Evolutionary conservation across 2,329 filamentous ascomycete genomes (phyloP).

Genomic region (Fusarium sp.): DNA sequence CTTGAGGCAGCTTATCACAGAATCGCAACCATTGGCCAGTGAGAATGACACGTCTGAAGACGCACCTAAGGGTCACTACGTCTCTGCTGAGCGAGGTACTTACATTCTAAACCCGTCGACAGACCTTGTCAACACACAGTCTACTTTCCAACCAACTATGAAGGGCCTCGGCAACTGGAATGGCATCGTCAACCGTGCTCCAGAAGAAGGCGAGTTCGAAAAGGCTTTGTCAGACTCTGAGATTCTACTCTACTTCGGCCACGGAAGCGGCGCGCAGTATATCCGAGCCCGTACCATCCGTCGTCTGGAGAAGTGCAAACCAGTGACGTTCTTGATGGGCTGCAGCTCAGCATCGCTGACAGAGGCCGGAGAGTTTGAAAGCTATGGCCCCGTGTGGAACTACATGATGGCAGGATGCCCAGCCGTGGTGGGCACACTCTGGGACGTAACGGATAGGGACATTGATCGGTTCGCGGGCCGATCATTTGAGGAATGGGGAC

Average conservation of each 20-base stretch:
- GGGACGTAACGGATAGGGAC: constrained; percentile 98
- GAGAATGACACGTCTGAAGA: constrained; percentile 28
- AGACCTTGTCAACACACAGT: constrained; percentile 86
- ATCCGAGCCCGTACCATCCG: constrained; percentile 88
- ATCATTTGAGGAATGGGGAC: constrained; percentile 88
- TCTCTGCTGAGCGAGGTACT: constrained; percentile 70
- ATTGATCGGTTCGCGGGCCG: constrained; percentile 91
- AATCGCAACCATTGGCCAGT: constrained; percentile 53
- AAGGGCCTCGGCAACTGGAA: constrained; percentile 79
- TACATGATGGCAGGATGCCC: constrained; percentile 92
- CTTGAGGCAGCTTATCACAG: constrained; percentile 81
- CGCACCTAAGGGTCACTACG: constrained; percentile 64
- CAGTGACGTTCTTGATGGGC: constrained; percentile 91
- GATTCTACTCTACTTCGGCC: constrained; percentile 93
- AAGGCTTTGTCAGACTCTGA: constrained; percentile 75
- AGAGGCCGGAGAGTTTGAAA: constrained; percentile 89
- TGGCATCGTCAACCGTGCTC: constrained; percentile 76
- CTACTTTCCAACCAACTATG: constrained; percentile 78
- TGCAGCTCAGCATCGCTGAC: constrained; percentile 87
- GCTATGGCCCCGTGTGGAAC: constrained; percentile 90
- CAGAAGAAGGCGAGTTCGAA: constrained; percentile 85
- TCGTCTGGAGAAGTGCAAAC: constrained; percentile 79
- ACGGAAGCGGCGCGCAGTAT: constrained; percentile 95
- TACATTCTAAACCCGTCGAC: constrained; percentile 93
- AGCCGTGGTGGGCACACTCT: constrained; percentile 91